Conservation (phyloP, 2,329 filamentous ascomycete genomes). For the Alternaria triticimaculans region DNA sequence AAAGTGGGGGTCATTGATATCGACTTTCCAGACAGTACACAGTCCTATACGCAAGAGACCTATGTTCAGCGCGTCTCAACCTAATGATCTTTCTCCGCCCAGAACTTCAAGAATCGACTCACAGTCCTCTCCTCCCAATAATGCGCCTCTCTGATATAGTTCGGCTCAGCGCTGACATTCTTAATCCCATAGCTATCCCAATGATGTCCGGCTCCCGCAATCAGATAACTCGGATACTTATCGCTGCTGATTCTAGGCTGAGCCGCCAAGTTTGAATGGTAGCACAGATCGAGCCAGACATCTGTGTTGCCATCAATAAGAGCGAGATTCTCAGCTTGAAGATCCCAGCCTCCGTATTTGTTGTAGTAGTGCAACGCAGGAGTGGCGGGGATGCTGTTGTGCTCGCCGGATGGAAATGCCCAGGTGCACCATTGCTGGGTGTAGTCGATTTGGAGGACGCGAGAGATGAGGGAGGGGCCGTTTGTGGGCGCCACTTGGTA, state of each 20-base stretch:
- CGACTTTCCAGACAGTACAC: not conserved
- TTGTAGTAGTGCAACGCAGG: slow-evolving; percentile 55
- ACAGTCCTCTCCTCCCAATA: slow-evolving; percentile 59
- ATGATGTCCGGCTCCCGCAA: slow-evolving; percentile 60
- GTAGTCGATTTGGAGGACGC: slow-evolving; percentile 57
- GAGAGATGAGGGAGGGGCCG: slow-evolving; percentile 57
- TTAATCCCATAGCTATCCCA: slow-evolving; percentile 56
- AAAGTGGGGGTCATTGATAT: not conserved
- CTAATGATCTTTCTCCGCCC: slow-evolving; percentile 11
- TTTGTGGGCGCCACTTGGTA: slow-evolving; percentile 57
- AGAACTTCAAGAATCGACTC: slow-evolving; percentile 38
- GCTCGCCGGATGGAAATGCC: slow-evolving; percentile 58
- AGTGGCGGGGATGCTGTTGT: slow-evolving; percentile 54
- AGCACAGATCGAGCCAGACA: slow-evolving; percentile 61
- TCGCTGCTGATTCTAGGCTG: slow-evolving; percentile 48
- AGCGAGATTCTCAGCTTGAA: slow-evolving; percentile 57
- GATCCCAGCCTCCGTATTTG: slow-evolving; percentile 56
- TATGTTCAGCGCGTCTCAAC: not conserved
- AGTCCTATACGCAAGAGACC: not conserved
- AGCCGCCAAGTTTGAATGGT: slow-evolving; percentile 55
- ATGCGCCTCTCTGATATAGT: slow-evolving; percentile 60
- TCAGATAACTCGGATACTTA: slow-evolving; percentile 58
- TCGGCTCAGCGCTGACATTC: slow-evolving; percentile 55
- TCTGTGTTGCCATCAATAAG: slow-evolving; percentile 62
- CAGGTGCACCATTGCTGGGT: slow-evolving; percentile 64